Percentiles rank a stretch among this genome's conserved stretches.
Conservation (phyloP, 2,329 filamentous ascomycete species). For the Fusarium pininemorale region DNA sequence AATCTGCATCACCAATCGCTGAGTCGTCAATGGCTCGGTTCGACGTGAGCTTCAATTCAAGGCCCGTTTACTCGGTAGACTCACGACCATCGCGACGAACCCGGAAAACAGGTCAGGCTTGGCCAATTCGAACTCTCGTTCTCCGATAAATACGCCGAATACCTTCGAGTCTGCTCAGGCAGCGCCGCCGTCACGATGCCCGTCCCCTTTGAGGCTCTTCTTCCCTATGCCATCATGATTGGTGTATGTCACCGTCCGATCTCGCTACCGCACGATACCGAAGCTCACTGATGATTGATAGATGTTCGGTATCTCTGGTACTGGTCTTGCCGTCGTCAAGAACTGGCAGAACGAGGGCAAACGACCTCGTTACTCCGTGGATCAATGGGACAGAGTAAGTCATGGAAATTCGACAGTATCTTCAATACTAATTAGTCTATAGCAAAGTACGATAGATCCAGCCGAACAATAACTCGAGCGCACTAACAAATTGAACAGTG, state of each 20-base stretch:
- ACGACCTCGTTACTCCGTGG: slow-evolving; percentile 66
- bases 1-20: slow-evolving; percentile 39
- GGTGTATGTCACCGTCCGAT: slow-evolving; percentile 55
- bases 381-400: slow-evolving; percentile 70
- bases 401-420: neutral
- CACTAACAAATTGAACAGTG: slow-evolving; percentile 55
- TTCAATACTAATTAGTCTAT: slow-evolving; percentile 44
- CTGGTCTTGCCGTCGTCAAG: slow-evolving; percentile 65
- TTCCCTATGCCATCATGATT: slow-evolving; percentile 72
- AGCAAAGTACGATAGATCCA: slow-evolving; percentile 62
- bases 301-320: slow-evolving; percentile 72
- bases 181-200: slow-evolving; percentile 59
- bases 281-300: slow-evolving; percentile 48
- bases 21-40: slow-evolving; percentile 42
- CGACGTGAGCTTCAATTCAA: slow-evolving; percentile 43
- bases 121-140: slow-evolving; percentile 37
- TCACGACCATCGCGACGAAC: slow-evolving; percentile 27
- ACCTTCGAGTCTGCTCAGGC: slow-evolving; percentile 44
- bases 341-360: slow-evolving; percentile 69
- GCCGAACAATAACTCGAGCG: neutral
- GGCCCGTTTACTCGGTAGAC: slow-evolving; percentile 35
- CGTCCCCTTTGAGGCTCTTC: slow-evolving; percentile 70
- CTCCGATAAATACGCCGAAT: slow-evolving; percentile 8
- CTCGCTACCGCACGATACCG: slow-evolving; percentile 1
- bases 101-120: slow-evolving; percentile 29